A percentile compares a stretch with the other conserved stretches of the same genome.
Conservation (phyloP, 2,329 filamentous ascomycete genomes). For the Stemphylium vesicarium region DNA sequence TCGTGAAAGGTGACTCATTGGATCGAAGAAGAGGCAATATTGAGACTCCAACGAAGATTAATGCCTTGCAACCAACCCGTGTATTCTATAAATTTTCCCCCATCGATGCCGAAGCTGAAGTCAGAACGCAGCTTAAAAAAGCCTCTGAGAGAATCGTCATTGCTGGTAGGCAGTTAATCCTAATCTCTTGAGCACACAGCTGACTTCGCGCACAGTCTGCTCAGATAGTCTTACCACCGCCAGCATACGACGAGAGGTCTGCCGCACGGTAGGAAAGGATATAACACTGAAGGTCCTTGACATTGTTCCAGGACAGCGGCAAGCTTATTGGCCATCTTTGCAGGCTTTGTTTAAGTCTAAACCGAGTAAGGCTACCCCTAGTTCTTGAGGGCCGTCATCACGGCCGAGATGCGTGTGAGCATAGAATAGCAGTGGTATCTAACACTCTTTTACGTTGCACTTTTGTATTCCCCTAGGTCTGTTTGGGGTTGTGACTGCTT, state of each 20-base stretch:
- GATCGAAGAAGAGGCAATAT: neutral
- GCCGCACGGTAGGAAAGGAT: neutral
- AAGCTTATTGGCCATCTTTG: neutral
- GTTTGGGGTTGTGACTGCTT: too few species aligned
- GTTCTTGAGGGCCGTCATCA: neutral
- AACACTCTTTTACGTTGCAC: too few species aligned
- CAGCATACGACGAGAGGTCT: neutral
- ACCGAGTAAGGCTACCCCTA: neutral
- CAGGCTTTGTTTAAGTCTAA: neutral
- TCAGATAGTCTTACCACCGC: neutral
- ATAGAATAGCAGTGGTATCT: too few species aligned
- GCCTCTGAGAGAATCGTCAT: neutral
- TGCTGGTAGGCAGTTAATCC: neutral
- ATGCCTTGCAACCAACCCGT: too few species aligned
- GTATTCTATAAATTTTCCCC: neutral
- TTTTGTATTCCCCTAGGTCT: too few species aligned
- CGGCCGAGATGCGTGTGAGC: neutral
- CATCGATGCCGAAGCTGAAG: neutral
- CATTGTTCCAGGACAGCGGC: neutral
- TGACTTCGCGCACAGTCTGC: neutral
- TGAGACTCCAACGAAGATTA: neutral
- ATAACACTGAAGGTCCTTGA: neutral
- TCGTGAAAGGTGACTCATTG: neutral
- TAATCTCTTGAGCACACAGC: neutral
- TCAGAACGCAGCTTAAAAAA: neutral